Evolutionary conservation across 2,329 filamentous ascomycete species (phyloP).

Genomic region (Diplodia mutila): DNA sequence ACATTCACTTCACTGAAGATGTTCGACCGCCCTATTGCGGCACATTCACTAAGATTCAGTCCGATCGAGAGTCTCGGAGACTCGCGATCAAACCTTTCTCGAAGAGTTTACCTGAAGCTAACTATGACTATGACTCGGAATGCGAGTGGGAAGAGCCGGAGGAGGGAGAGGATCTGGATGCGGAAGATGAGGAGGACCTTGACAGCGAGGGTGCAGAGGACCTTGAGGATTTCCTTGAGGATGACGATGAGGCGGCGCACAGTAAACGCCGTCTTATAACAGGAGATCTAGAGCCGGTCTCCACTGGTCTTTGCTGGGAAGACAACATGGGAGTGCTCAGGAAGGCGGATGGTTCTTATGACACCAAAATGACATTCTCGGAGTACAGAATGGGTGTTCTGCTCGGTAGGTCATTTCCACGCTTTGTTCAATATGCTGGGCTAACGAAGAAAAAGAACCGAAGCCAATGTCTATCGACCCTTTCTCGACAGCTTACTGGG

Average conservation of each 20-base stretch:
- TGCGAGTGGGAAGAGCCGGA: constrained; percentile 81
- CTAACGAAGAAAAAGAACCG: constrained; percentile 39
- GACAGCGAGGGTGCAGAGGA: constrained; percentile 83
- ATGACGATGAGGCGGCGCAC: constrained; percentile 72
- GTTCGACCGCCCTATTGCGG: constrained; percentile 71
- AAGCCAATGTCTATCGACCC: constrained; percentile 73
- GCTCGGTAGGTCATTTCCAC: constrained; percentile 57
- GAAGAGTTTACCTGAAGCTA: constrained; percentile 63
- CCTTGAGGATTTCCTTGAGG: constrained; percentile 88
- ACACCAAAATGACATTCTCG: constrained; percentile 47
- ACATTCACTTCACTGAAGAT: constrained; percentile 64
- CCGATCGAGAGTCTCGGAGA: constrained; percentile 48
- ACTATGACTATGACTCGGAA: constrained; percentile 87
- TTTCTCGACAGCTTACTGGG: constrained; percentile 83
- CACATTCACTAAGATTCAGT: constrained; percentile 67
- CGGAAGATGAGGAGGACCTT: constrained; percentile 68
- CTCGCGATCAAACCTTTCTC: constrained; percentile 58
- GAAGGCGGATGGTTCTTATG: constrained; percentile 50
- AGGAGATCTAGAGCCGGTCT: constrained; percentile 74
- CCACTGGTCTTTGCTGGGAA: constrained; percentile 85
- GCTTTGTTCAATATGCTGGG: not conserved
- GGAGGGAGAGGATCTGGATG: constrained; percentile 68
- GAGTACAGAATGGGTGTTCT: constrained; percentile 76
- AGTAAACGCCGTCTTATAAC: constrained; percentile 61
- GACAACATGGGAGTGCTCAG: constrained; percentile 50